A percentile compares a stretch with the other conserved stretches of the same genome.
Evolutionary conservation across 345 rosid genomes (phyloP).

Genomic region (Citrus maxima): DNA sequence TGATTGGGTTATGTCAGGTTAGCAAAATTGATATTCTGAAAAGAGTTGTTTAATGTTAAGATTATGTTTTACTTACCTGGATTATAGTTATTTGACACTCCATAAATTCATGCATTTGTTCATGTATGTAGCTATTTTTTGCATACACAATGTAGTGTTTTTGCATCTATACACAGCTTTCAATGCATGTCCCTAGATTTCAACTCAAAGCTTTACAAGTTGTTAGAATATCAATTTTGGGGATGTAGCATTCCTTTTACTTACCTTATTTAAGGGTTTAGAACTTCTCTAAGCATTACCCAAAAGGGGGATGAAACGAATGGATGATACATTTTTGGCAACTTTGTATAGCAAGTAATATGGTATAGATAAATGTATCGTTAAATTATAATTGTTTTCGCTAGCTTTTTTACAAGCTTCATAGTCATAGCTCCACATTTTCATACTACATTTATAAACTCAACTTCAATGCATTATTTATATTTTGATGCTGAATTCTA

Average conservation of each 20-base stretch:
- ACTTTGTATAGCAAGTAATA: not conserved
- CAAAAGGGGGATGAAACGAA: not conserved
- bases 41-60: not conserved
- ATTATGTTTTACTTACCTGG: not conserved
- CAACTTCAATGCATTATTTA: not conserved
- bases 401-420: not conserved
- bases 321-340: slow-evolving; percentile 2
- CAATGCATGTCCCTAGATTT: slow-evolving; percentile 11
- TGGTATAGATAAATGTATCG: too few relatives aligned
- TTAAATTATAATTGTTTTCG: not conserved
- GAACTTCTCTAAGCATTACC: slow-evolving; percentile 1
- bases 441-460: not conserved
- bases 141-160: not conserved
- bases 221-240: not conserved
- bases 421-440: not conserved
- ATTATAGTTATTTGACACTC: not conserved
- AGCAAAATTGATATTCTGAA: not conserved
- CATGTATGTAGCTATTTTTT: slow-evolving; percentile 3
- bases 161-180: not conserved
- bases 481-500: not conserved
- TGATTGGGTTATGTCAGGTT: not conserved
- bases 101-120: slow-evolving; percentile 5
- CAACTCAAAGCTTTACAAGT: not conserved
- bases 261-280: not conserved
- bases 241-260: not conserved